Conservation (phyloP, 192 early-diverging fungal species). For the Powellomyces hirtus region DNA sequence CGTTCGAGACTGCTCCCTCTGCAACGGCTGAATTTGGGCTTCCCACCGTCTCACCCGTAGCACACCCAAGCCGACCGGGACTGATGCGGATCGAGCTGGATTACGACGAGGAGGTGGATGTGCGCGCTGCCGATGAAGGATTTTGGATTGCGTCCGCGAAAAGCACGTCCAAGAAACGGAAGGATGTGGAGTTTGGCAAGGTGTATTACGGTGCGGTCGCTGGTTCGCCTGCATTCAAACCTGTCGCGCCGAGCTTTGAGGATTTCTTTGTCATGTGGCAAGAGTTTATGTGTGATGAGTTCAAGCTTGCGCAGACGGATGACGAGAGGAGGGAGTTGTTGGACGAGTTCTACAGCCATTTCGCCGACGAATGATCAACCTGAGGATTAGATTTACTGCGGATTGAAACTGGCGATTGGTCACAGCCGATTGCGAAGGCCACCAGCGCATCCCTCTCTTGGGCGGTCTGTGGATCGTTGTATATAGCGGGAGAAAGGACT, state of each 20-base stretch:
- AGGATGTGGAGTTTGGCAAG: slow-evolving; percentile 7
- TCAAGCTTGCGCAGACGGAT: not conserved
- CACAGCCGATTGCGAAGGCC: not conserved
- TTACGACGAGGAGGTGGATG: slow-evolving; percentile 17
- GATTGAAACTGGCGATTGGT: no score
- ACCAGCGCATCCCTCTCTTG: not conserved
- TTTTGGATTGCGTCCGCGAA: not conserved
- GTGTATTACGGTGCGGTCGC: not conserved
- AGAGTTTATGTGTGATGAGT: not conserved
- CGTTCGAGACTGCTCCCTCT: slow-evolving; percentile 3
- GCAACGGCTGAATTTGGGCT: slow-evolving; percentile 9
- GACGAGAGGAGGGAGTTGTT: slow-evolving; percentile 13
- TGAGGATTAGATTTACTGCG: not conserved
- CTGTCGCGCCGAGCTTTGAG: slow-evolving; percentile 6
- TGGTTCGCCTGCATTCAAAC: no score
- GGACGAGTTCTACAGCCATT: not conserved
- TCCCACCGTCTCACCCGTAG: not conserved
- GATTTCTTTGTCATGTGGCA: not conserved
- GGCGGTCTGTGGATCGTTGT: not conserved
- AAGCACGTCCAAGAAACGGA: not conserved
- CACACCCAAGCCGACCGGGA: slow-evolving; percentile 6
- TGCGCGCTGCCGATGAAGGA: not conserved
- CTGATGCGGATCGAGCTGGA: slow-evolving; percentile 9
- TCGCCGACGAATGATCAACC: not conserved
- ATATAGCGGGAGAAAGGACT: not conserved